Evolutionary conservation across 371 early-diverging fungal genomes (phyloP).

Genomic region (Cokeromyces recurvatus): DNA sequence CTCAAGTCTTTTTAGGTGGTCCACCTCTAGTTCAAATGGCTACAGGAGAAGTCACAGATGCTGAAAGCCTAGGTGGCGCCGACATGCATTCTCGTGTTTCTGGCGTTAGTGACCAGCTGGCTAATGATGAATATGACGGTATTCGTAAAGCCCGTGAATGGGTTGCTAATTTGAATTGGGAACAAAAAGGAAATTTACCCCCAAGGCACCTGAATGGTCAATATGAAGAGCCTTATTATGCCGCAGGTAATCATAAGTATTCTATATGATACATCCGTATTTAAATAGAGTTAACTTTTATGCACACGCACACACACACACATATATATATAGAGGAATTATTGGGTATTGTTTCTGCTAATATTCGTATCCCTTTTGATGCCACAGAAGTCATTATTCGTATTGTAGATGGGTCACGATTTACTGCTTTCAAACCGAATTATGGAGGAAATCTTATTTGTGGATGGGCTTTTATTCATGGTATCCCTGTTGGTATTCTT

Average conservation of each 20-base stretch:
- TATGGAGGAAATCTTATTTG: constrained; percentile 65
- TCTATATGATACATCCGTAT: neutral
- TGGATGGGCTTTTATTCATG: constrained; percentile 66
- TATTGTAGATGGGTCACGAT: constrained; percentile 64
- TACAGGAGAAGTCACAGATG: constrained; percentile 69
- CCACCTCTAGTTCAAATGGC: constrained; percentile 79
- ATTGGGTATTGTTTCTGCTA: constrained; percentile 62
- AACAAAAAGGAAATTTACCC: constrained; percentile 51
- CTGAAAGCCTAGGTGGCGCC: constrained; percentile 72
- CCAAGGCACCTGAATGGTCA: constrained; percentile 41
- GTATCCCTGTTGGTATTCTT: constrained; percentile 68
- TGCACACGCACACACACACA: too few species aligned
- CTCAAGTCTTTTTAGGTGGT: constrained; percentile 72
- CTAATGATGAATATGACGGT: constrained; percentile 61
- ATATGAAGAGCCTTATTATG: constrained; percentile 58
- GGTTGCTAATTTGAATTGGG: constrained; percentile 62
- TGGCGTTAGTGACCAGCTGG: constrained; percentile 63
- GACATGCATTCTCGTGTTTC: constrained; percentile 72
- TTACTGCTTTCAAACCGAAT: constrained; percentile 61
- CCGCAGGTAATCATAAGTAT: constrained; percentile 25
- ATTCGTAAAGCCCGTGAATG: constrained; percentile 67
- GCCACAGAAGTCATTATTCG: constrained; percentile 67
- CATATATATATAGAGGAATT: constrained; percentile 44
- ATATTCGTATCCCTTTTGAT: constrained; percentile 65
- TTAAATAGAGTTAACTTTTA: too few species aligned